phyloP scores from a whole-genome alignment of 2,329 filamentous ascomycete species.

The Metarhizium brunneum region DNA sequence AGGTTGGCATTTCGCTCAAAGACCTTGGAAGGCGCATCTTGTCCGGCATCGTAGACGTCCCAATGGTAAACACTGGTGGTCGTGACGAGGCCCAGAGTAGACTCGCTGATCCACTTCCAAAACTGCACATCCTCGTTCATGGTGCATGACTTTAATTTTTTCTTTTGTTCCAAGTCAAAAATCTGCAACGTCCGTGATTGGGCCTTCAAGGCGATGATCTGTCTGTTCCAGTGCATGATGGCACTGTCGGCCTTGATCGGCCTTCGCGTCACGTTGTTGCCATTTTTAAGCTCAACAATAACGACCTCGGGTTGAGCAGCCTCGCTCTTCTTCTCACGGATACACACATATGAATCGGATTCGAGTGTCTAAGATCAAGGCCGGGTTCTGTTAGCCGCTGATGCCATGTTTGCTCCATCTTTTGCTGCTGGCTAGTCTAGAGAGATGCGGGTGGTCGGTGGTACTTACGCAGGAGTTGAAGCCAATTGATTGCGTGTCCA shows the following conservation, averaged over 20 bases:
- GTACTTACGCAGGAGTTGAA: constrained; percentile 65
- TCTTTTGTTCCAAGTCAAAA: constrained; percentile 87
- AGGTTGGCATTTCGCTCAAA: constrained; percentile 94
- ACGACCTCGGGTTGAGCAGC: constrained; percentile 84
- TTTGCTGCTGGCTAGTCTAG: background rate
- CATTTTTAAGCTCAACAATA: constrained; percentile 95
- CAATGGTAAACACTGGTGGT: constrained; percentile 91
- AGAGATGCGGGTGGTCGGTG: background rate
- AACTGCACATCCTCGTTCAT: constrained; percentile 98
- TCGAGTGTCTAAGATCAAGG: constrained; percentile 68
- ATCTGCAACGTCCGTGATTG: constrained; percentile 93
- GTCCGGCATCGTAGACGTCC: constrained; percentile 84
- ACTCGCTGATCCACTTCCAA: constrained; percentile 98
- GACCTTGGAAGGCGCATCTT: constrained; percentile 74
- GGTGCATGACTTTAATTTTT: constrained; percentile 90
- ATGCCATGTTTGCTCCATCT: background rate
- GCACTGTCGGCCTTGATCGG: constrained; percentile 99
- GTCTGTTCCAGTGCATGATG: constrained; percentile 96
- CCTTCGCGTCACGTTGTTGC: constrained; percentile 87
- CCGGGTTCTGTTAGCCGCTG: background rate
- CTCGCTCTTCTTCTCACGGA: constrained; percentile 87
- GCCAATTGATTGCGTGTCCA: constrained; percentile 50
- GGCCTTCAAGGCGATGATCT: constrained; percentile 94
- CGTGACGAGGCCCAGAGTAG: constrained; percentile 79
- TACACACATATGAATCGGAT: constrained; percentile 92